Base-by-base conservation (phyloP, 2,329 filamentous ascomycete species). In the Talaromyces albobiverticillius region DNA sequence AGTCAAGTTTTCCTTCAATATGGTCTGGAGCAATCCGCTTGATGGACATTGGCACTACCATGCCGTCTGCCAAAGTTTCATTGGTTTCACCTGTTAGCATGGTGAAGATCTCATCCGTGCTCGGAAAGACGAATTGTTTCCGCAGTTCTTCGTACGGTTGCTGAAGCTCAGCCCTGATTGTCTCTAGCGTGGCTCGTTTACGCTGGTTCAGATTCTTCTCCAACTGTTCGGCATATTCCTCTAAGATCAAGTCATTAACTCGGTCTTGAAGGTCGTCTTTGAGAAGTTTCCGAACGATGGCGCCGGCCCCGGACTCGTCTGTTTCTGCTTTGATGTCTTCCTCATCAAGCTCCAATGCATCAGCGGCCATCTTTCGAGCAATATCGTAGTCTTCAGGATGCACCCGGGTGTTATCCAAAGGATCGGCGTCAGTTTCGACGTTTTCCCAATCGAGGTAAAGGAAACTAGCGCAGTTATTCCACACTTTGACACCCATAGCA, bases 331-430 rank as follows among this genome's bases (percentile, higher is more conserved):
- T 95, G 68, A 99, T 90, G 65, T 99, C 94, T 76, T 99, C 94
- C 73, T 99, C 94, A 63, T 99, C 94, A 61, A 99, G 81, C 68
- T 96, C 93, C 46, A 99, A 79, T 14, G 94, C 94, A 77, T 99
- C 94, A 3, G 94, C 94, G 18, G 94, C 94, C 87, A 99, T 97
- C 75, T 99, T 99, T 62, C 93, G 89, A 46, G 91, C 94, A 58
- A 99, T 86, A 62, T 99, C 94, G 71, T 99, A 99, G 69, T 99
- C 94, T 76, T 99, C 94, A 1, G 94, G 94, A 66, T 99, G 94
- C 16, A 99, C 91, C 76, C 94, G 89, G 45, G 94, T 99, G 68
- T 94, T 95, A 73, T 99, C 94, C 23, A 99, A 80, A 55, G 95
- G 95, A 68, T 99, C 94, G 1, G 92, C 90, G 13, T 88, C 82